Conservation (phyloP, 208 protist species). For the Porcisia hertigi region DNA sequence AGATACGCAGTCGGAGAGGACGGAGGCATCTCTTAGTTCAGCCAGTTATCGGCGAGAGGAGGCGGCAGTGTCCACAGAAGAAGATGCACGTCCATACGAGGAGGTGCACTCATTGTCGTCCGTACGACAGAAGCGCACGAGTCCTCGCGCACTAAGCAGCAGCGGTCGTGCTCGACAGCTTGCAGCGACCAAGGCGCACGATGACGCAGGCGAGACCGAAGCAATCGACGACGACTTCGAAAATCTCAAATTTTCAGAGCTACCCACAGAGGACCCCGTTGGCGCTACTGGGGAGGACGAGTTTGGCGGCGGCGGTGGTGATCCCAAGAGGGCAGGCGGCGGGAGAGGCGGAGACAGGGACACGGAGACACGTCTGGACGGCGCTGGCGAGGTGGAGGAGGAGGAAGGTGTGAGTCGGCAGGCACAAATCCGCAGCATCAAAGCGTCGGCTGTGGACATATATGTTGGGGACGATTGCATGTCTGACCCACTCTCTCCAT, state of each 20-base stretch:
- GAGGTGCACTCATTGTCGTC: background rate
- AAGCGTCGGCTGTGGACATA: background rate
- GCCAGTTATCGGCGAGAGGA: background rate
- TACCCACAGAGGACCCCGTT: constrained; percentile 1
- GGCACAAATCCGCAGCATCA: background rate
- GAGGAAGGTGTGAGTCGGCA: background rate
- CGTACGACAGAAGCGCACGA: background rate
- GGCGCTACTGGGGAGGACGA: background rate
- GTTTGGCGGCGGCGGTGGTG: background rate
- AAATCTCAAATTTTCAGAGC: background rate
- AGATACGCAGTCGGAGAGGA: background rate
- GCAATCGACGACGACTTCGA: background rate
- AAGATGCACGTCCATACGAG: background rate
- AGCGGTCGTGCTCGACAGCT: background rate
- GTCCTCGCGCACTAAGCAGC: background rate
- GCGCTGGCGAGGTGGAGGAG: background rate
- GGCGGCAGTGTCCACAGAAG: background rate
- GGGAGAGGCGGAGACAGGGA: background rate
- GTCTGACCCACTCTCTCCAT: background rate
- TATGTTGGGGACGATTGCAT: background rate
- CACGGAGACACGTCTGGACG: constrained; percentile 1
- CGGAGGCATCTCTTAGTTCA: background rate
- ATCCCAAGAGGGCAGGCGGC: background rate
- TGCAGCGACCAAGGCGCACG: background rate
- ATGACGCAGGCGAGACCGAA: background rate